Percentiles rank a stretch among this genome's conserved stretches.
These are phyloP conservation scores for Trametes cubensis DNA, from an alignment of 768 basidiomycete genomes.

Conservation along the genomic window DNA sequence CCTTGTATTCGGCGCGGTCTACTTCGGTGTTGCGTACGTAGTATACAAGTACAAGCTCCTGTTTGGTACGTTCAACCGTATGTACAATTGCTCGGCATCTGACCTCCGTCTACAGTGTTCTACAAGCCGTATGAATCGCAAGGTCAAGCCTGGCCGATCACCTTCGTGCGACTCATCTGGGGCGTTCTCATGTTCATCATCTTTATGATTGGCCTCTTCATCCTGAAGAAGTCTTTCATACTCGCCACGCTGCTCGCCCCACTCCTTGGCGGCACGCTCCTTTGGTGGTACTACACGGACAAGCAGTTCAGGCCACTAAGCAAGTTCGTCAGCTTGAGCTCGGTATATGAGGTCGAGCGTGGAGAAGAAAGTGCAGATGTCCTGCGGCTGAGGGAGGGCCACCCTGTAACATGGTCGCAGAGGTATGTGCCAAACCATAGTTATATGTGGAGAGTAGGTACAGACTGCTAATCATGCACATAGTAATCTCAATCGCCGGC, in stretches of 20 bases:
- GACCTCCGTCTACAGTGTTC: conserved; percentile 62
- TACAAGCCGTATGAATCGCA: conserved; percentile 98
- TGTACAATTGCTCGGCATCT: neutral
- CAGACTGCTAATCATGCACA: neutral
- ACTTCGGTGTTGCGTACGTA: conserved; percentile 94
- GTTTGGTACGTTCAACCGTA: conserved; percentile 63
- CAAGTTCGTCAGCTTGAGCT: conserved; percentile 82
- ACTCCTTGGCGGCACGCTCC: conserved; percentile 70
- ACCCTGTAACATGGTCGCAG: conserved; percentile 88
- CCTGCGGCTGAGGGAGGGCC: conserved; percentile 70
- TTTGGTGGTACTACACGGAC: conserved; percentile 83
- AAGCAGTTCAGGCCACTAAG: conserved; percentile 71
- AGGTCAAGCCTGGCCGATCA: conserved; percentile 97
- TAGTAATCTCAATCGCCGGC: conserved; percentile 80
- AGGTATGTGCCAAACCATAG: conserved; percentile 53
- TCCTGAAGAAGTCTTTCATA: conserved; percentile 60
- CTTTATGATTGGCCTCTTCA: conserved; percentile 98
- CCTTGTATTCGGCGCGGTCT: conserved; percentile 91
- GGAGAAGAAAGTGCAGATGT: conserved; percentile 87
- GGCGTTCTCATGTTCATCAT: conserved; percentile 90
- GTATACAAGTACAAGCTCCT: conserved; percentile 98
- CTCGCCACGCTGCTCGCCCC: conserved; percentile 71
- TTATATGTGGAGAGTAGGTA: neutral
- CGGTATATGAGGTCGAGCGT: conserved; percentile 85
- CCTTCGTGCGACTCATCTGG: conserved; percentile 90